Base-by-base conservation (phyloP, 768 basidiomycete species). In the Lactifluus rugatus region DNA sequence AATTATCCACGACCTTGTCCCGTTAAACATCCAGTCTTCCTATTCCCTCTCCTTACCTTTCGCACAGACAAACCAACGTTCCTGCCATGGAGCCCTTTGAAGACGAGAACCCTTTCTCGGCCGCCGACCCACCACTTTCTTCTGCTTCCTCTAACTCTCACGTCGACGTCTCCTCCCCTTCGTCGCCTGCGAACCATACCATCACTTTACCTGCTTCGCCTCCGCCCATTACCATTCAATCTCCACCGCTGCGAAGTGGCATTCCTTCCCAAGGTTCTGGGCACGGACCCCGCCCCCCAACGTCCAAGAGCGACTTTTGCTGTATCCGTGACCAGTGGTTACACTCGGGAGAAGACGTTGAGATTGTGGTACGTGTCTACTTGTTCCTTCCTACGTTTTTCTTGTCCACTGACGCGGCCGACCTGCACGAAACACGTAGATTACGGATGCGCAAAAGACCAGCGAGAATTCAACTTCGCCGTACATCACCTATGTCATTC, bases 381-480 rank as follows among this genome's bases (percentile, higher is more conserved):
- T 14, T 31, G 3, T 8, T 31, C 31, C 31, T 3, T 34, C 11
- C 34, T 34, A 11, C 34, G 34, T 34, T 31, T 31, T 31, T 31
- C 9, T 31, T 8, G 34, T 13, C 11, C 13, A 34, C 11, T 34
- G 34, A 34, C 34, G 34, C 34, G 34, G 10, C 34, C 1, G 31
- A 31, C 31, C 13, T 11, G 34, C 34, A 10, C 34, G 2, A 13
- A 11, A 42, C n/a, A 19, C 41, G 17, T 70, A 96, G 93, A 97
- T 99, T 63, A 81, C 84, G 34, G 95, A 98, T 67, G 95, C 96
- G 14, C 84, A 89, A 73, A 99, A 99, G 82, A 98, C 94, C 25
- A 82, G 87, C 13, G 78, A 89, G 54, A 89, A 90, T 66, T 81
- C 93, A n/a, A 82, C 77, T 49, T 87, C 92, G 21, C 84, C 89